A percentile compares a stretch with the other conserved stretches of the same genome.
phyloP scores from a whole-genome alignment of 176 grass and related monocot genomes.

The Aegilops speltoides region DNA sequence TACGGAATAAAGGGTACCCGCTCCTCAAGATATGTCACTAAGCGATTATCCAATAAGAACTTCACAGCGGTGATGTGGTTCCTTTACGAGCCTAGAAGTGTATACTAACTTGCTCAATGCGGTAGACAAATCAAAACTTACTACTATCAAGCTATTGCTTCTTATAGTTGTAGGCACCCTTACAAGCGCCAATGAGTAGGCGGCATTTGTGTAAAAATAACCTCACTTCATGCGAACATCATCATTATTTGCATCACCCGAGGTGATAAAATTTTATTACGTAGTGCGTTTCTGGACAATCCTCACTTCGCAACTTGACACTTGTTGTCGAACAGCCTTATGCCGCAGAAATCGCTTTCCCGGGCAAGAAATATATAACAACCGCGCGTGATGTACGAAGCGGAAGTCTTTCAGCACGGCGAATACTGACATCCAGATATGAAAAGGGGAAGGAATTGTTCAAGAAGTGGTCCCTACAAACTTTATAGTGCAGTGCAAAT shows the following conservation, averaged over 20 bases:
- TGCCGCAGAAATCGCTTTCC: constrained; percentile 11
- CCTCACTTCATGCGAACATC: not conserved
- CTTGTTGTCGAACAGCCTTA: constrained; percentile 35
- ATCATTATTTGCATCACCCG: constrained; percentile 23
- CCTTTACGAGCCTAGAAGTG: not conserved
- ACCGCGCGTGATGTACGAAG: not conserved
- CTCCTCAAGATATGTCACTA: not conserved
- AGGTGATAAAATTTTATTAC: not conserved
- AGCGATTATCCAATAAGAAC: not conserved
- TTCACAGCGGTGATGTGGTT: no score
- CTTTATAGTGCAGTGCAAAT: constrained; percentile 64
- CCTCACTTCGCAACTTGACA: constrained; percentile 66
- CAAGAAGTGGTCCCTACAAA: constrained; percentile 48
- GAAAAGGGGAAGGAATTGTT: constrained; percentile 15
- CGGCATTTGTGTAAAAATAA: not conserved
- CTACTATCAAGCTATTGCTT: not conserved
- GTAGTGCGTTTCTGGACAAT: constrained; percentile 23
- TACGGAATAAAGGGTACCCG: no score
- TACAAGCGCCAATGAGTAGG: not conserved
- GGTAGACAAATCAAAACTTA: not conserved
- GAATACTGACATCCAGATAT: constrained; percentile 1
- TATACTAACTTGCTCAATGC: no score
- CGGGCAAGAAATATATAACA: not conserved
- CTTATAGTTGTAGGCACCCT: not conserved
- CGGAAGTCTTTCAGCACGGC: not conserved